Evolutionary conservation across 2,329 filamentous ascomycete genomes (phyloP).

Genomic region (Fusarium nurragi): DNA sequence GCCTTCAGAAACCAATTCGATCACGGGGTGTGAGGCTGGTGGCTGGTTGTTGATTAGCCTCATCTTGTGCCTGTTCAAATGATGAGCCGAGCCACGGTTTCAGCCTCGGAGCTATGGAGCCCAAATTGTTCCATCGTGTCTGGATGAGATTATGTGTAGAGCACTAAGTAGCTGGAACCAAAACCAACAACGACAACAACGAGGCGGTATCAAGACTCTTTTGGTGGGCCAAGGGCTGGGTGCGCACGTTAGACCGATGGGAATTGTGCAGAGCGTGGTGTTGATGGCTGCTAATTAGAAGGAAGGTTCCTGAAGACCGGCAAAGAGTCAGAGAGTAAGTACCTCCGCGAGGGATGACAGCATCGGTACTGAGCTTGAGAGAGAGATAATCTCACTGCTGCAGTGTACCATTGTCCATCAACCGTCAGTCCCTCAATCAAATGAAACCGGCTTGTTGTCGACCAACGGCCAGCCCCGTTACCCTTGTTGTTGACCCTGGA

Average conservation of each 20-base stretch:
- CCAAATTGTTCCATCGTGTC: constrained; percentile 23
- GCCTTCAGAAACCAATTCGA: constrained; percentile 6
- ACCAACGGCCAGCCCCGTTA: constrained; percentile 34
- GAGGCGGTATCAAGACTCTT: constrained; percentile 18
- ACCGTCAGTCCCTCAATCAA: constrained; percentile 32
- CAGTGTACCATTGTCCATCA: constrained; percentile 7
- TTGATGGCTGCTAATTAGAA: constrained; percentile 1
- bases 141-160: constrained; percentile 11
- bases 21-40: constrained; percentile 7
- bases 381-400: constrained; percentile 4
- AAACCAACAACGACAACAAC: constrained; percentile 9
- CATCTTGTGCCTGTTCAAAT: constrained; percentile 33
- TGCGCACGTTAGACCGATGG: constrained; percentile 37
- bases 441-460: constrained; percentile 13
- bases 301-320: background rate
- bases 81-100: constrained; percentile 42
- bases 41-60: constrained; percentile 24
- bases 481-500: constrained; percentile 31
- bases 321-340: constrained; percentile 11
- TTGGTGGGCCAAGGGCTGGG: constrained; percentile 33
- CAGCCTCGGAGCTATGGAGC: constrained; percentile 39
- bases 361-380: constrained; percentile 1
- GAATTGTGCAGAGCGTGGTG: constrained; percentile 6
- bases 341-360: constrained; percentile 16
- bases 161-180: constrained; percentile 14